These are phyloP conservation scores for Eucalyptus curtisii DNA, from an alignment of 345 rosid genomes.

Conservation along the genomic window DNA sequence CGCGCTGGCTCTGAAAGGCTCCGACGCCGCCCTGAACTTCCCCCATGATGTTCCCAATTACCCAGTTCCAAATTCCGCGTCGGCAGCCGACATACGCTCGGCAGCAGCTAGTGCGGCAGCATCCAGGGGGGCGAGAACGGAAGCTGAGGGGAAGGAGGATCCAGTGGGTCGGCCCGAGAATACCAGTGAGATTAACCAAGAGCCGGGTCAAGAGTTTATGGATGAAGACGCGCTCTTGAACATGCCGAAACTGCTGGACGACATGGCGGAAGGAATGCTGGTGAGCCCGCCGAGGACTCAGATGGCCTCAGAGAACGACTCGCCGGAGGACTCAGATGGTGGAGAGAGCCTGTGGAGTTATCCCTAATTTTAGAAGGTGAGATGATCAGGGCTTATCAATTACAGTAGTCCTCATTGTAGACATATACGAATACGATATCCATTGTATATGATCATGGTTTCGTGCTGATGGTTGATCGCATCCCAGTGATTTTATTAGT, in stretches of 20 bases:
- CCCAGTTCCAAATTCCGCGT: constrained; percentile 50
- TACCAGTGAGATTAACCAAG: neutral
- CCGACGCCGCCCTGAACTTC: constrained; percentile 51
- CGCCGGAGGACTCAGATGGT: constrained; percentile 35
- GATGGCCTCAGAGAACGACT: constrained; percentile 27
- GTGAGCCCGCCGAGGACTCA: constrained; percentile 60
- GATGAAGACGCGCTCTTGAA: constrained; percentile 68
- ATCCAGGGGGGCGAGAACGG: constrained; percentile 1
- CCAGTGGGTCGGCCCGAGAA: neutral
- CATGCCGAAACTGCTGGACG: constrained; percentile 67
- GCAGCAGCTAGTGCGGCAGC: constrained; percentile 71
- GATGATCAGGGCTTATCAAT: neutral
- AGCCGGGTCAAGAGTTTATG: constrained; percentile 15
- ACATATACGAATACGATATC: neutral
- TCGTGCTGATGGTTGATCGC: neutral
- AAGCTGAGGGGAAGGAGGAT: neutral
- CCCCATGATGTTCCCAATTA: constrained; percentile 30
- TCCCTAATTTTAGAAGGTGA: neutral
- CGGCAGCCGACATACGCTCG: constrained; percentile 46
- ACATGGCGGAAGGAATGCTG: constrained; percentile 92
- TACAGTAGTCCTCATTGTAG: neutral
- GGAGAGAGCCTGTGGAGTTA: constrained; percentile 67
- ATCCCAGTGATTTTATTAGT: neutral
- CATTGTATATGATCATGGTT: neutral
- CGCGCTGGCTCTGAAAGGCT: constrained; percentile 60